Evolutionary conservation across 1,139 yeast genomes (phyloP), one percentile per base, ranked within the genome.

Genomic region (Candida neerlandica): DNA sequence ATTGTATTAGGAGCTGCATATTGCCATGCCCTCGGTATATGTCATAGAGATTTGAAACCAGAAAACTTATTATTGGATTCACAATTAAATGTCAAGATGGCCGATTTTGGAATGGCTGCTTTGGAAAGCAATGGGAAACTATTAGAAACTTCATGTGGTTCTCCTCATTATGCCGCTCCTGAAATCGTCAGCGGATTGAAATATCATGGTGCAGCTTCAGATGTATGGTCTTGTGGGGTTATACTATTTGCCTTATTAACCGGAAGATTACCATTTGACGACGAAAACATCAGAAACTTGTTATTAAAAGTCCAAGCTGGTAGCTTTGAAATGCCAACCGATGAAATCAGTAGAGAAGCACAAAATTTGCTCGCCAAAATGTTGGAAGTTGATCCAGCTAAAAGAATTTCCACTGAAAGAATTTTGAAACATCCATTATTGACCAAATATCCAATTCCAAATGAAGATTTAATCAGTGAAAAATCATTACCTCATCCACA

Each of bases 31-130:
- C 79, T 86, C 55, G 89, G 89, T 48, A 87, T 87, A 53, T 86
- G 92, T 59, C 95, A 87, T 62, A 78, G 96, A 62, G 96, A 87
- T 67, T 75, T 87, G 62, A 87, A 87, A 64, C 94, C 94, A 7
- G 96, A 87, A 62, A 87, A 87, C 65, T 71, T 87, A 51, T 66
- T 87, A 50, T 69, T 87, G 35, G 94, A 87, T 65, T 80, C 81
- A 42, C 76, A 82, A 48, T 76, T 82, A 49, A 84, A 83, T 56
- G 87, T 87, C 47, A 87, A 87, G 61, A 81, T 87, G 57, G 96
- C 95, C 6, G 96, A 87, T 67, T 87, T 87, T 61, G 96, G 95
- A 45, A 87, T 87, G 95, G 95, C 95, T 23, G 94, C 95, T 23
- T 71, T 87, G 55, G 92, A 87, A 65, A 78, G 86, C 53, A 84